Percentiles rank a stretch among this genome's conserved stretches.
Evolutionary conservation across 1,139 yeast species (phyloP).

Genomic region (Geotrichum restrictum): DNA sequence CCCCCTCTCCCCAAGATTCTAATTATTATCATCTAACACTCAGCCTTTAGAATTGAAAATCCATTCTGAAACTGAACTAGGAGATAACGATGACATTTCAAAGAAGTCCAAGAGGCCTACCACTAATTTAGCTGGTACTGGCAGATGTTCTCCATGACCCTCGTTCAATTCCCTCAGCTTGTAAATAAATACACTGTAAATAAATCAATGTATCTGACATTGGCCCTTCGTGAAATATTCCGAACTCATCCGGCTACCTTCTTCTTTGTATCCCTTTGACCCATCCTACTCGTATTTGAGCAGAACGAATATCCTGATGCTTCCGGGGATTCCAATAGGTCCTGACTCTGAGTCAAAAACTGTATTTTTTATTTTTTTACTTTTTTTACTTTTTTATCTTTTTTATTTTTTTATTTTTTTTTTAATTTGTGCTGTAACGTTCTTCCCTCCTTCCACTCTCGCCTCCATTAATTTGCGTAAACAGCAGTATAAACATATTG

Average conservation of each 20-base stretch:
- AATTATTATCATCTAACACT: neutral
- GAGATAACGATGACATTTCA: slow-evolving; percentile 71
- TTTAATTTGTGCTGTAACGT: too few species aligned
- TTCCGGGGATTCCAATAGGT: too few species aligned
- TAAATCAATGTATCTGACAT: too few species aligned
- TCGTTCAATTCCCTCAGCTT: too few species aligned
- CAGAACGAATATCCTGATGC: too few species aligned
- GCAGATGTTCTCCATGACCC: slow-evolving; percentile 4
- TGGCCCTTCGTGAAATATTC: too few species aligned
- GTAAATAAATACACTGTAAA: too few species aligned
- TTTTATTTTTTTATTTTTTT: neutral
- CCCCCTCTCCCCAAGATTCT: neutral
- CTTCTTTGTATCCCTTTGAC: too few species aligned
- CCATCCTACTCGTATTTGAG: too few species aligned
- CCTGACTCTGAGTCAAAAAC: slow-evolving; percentile 1
- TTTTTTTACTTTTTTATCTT: neutral
- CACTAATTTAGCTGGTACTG: slow-evolving; percentile 17
- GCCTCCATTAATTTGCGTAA: too few species aligned
- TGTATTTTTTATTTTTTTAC: neutral
- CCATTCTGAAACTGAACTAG: slow-evolving; percentile 79
- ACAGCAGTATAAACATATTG: too few species aligned
- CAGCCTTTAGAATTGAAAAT: slow-evolving; percentile 50
- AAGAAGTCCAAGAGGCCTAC: slow-evolving; percentile 21
- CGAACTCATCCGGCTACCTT: too few species aligned
- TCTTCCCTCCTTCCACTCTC: neutral